A percentile compares a stretch with the other conserved stretches of the same genome.
Conservation (phyloP, 2,329 filamentous ascomycete genomes). For the Parascedosporium putredinis region DNA sequence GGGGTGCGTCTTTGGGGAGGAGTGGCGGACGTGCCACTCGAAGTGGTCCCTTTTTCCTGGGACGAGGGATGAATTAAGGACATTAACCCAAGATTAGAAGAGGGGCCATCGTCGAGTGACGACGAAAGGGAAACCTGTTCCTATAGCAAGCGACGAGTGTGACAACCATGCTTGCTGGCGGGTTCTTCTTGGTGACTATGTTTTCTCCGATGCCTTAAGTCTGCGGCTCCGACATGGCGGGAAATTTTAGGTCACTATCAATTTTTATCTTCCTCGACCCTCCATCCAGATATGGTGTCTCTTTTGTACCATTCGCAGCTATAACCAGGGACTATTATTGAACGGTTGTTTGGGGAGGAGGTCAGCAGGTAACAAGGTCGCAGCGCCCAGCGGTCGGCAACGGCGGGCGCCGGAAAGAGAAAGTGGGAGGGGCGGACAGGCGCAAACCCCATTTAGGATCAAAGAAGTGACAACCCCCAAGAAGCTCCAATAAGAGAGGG, state of each 20-base stretch:
- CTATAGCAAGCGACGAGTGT: too few relatives aligned
- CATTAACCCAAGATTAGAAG: conserved; percentile 1
- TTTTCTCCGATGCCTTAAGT: neutral
- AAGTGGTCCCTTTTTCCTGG: neutral
- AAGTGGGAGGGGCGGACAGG: too few relatives aligned
- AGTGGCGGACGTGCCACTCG: neutral
- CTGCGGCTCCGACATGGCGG: neutral
- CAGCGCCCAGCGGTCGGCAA: neutral
- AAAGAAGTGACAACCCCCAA: too few relatives aligned
- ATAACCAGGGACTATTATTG: neutral
- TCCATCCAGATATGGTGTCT: too few relatives aligned
- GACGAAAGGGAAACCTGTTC: neutral
- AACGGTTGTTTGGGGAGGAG: neutral
- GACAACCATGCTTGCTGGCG: too few relatives aligned
- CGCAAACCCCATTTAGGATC: too few relatives aligned
- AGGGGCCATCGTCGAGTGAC: neutral
- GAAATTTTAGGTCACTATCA: neutral
- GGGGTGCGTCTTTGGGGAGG: neutral
- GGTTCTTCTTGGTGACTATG: too few relatives aligned
- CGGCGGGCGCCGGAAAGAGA: neutral
- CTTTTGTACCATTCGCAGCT: too few relatives aligned
- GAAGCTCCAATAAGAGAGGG: too few relatives aligned
- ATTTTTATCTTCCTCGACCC: too few relatives aligned
- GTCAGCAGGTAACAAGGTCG: neutral
- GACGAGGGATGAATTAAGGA: neutral